Base-by-base conservation (phyloP, 1,139 yeast genomes). In the Suhomyces yuchorum region DNA sequence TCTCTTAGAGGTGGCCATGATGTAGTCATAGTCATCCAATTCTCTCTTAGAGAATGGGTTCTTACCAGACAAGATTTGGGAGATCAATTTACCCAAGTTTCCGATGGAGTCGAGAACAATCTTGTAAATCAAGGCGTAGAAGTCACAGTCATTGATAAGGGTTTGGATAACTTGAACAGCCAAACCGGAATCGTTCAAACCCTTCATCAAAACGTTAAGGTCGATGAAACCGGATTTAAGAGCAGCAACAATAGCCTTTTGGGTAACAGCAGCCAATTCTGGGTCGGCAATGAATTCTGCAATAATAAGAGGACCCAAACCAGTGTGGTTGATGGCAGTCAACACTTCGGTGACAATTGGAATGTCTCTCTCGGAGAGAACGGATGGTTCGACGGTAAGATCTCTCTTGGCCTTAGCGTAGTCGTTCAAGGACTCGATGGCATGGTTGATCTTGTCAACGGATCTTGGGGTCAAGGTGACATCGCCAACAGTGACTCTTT, bases 141-240 rank as follows among this genome's bases (percentile, higher is more conserved):
- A 71, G 20, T 62, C 53, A 68, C 80, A 75, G 59, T 75, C 71
- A 50, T 51, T 55, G 55, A 75, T 71, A 57, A 75, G 62, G 55
- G 65, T 65, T 47, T 68, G 56, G 49, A 75, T 69, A 47, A 74
- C 74, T 28, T 58, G 62, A 41, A 64, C 71, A 40, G 77, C 76
- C 56, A 75, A 70, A 42, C 78, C 78, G 37, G 79, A 73, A 49
- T 74, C 73, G 54, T 70, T 70, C 58, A 75, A 68, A 26, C 78
- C 69, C 48, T 65, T 70, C 56, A 74, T 64, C 58, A 75, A 71
- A 11, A 78, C 71, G 42, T 60, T 59, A 53, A 74, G 51, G 54
- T 73, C 66, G 50, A 75, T 58, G 38, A 57, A 40, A 54, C 75
- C 75, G 48, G 61, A 60, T 57, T 73, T 70, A 49, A 75, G 59